phyloP scores from a whole-genome alignment of 148 eudicot species.

The Camellia sinensis region DNA sequence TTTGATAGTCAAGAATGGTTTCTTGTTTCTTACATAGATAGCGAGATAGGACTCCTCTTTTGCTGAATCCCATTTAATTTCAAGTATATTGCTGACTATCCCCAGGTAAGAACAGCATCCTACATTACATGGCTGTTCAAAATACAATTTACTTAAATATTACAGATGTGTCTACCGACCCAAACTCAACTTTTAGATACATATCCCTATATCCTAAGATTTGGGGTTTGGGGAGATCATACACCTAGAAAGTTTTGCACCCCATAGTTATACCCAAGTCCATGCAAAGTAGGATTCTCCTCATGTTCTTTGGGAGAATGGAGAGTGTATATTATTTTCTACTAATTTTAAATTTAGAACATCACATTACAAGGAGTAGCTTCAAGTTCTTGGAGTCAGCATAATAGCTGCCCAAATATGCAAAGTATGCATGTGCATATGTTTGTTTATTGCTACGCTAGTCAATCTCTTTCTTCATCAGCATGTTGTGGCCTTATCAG shows the following conservation, averaged over 20 bases:
- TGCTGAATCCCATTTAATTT: conserved; percentile 7
- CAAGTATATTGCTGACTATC: background rate
- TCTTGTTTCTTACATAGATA: background rate
- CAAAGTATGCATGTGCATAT: background rate
- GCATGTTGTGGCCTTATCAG: conserved; percentile 30
- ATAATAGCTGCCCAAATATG: background rate
- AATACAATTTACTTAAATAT: background rate
- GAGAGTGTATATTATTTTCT: background rate
- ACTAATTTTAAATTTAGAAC: background rate
- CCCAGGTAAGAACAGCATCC: background rate
- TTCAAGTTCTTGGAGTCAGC: background rate
- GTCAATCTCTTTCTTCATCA: conserved; percentile 9
- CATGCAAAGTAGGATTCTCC: background rate
- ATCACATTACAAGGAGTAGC: background rate
- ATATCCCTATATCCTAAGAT: background rate
- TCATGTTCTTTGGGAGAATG: background rate
- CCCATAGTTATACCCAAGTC: background rate
- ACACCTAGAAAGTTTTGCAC: background rate
- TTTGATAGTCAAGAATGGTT: background rate
- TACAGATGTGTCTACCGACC: background rate
- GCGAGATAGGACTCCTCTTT: background rate
- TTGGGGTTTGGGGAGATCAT: background rate
- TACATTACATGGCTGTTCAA: background rate
- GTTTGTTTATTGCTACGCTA: conserved; percentile 1
- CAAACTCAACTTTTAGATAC: background rate